Percentiles rank a stretch among this genome's conserved stretches.
Conservation (phyloP, 805 yeast species). For the Zygosaccharomyces kombuchaensis region DNA sequence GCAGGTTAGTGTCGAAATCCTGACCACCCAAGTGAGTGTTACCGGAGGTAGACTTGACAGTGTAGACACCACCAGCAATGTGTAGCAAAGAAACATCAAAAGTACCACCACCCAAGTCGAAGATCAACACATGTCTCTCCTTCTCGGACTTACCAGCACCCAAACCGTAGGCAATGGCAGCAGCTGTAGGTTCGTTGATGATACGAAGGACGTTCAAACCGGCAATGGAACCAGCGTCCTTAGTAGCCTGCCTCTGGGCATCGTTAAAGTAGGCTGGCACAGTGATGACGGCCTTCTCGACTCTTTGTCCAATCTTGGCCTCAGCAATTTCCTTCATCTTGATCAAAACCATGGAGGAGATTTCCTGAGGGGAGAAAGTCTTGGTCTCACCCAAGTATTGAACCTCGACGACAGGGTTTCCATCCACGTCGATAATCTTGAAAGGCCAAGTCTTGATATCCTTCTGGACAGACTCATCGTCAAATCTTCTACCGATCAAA, state of each 20-base stretch:
- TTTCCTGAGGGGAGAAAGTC: slow-evolving; percentile 70
- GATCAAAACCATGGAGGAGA: slow-evolving; percentile 71
- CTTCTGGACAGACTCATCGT: slow-evolving; percentile 72
- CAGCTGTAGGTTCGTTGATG: slow-evolving; percentile 87
- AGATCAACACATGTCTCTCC: slow-evolving; percentile 86
- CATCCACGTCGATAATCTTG: slow-evolving; percentile 60
- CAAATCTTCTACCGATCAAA: slow-evolving; percentile 76
- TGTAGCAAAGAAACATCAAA: slow-evolving; percentile 92
- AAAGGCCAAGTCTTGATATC: slow-evolving; percentile 90
- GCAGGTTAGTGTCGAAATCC: slow-evolving; percentile 95
- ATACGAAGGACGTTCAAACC: slow-evolving; percentile 75
- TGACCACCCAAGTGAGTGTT: slow-evolving; percentile 99
- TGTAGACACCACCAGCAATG: slow-evolving; percentile 94
- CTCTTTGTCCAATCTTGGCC: slow-evolving; percentile 66
- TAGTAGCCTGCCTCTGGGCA: slow-evolving; percentile 78
- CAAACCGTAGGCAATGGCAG: slow-evolving; percentile 98
- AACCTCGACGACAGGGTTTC: slow-evolving; percentile 66
- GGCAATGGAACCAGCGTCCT: slow-evolving; percentile 77
- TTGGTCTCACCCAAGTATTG: slow-evolving; percentile 65
- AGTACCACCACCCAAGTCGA: slow-evolving; percentile 99
- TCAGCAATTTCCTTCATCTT: slow-evolving; percentile 82
- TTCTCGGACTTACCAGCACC: slow-evolving; percentile 80
- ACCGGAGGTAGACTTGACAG: slow-evolving; percentile 98
- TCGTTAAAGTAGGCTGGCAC: slow-evolving; percentile 80
- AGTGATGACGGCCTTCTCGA: slow-evolving; percentile 71